Base-by-base conservation (phyloP, 2,329 filamentous ascomycete species). In the Nothomitra cinnamomea region DNA sequence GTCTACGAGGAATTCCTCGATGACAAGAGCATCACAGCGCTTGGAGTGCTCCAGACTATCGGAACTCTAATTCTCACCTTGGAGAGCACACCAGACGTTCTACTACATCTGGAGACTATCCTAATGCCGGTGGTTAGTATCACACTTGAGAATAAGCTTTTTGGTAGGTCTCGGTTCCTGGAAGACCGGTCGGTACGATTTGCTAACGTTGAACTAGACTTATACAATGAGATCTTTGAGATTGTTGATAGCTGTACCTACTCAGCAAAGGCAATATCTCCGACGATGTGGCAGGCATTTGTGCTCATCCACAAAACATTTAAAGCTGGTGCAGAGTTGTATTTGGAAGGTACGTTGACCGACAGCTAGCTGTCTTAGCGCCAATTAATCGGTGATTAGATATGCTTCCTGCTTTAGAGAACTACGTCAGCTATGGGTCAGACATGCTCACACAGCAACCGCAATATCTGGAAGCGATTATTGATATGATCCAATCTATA, bases 241-340 rank as follows among this genome's bases (percentile, higher is more conserved):
- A 98, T 98, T 61, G 94, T 98, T 61, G 92, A 98, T 67, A 95
- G 88, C 74, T 98, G 92, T 74, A 98, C 92, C 6, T 98, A 96
- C 66, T 87, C 92, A 10, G 90, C 92, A 57, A 98, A 96, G 74
- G 79, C 80, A 55, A 96, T 98, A 60, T 95, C 92, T 1, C 80
- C 84, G 8, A 94, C 87, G 42, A 98, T 98, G 92, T 98, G 92
- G 92, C 83, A 90, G 68, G 90, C 92, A 1, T 98, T 98, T 66
- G 89, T 95, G 70, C 77, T 96, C 45, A 94, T 98, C 58, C 90
- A 96, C 70, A 80, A 86, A 59, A 95, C 90, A 1, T 98, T 98
- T 75, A 96, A 96, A 71, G 85, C 87, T 55, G 92, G 92, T 41
- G 92, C 90, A 36, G 90, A 98, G 72, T 79, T 96, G 47, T 98